Percentiles rank a stretch among this genome's conserved stretches.
These are phyloP conservation scores for Nemania diffusa DNA, from an alignment of 2,329 filamentous ascomycete species.

Conservation along the genomic window DNA sequence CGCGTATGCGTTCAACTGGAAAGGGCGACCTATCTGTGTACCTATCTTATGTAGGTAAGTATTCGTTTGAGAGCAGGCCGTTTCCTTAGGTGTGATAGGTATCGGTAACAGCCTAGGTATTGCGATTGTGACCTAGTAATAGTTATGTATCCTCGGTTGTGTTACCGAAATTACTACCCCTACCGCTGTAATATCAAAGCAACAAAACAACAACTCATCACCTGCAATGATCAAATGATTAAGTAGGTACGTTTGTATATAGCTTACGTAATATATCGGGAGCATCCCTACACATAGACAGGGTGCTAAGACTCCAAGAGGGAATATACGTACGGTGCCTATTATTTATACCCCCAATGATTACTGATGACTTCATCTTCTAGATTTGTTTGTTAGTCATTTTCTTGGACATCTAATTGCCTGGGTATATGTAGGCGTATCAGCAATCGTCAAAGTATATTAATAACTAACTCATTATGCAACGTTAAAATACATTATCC, in stretches of 20 bases:
- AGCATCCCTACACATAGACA: neutral
- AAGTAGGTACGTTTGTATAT: conserved; percentile 12
- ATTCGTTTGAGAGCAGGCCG: no score
- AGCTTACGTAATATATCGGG: conserved; percentile 14
- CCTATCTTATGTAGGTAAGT: neutral
- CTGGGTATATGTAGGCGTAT: neutral
- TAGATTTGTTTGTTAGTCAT: neutral
- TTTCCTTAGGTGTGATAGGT: neutral
- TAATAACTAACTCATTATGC: neutral
- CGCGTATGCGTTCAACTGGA: no score
- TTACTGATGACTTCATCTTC: neutral
- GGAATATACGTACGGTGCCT: neutral
- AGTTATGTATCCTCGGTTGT: neutral
- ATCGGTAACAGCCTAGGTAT: conserved; percentile 11
- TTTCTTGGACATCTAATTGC: neutral
- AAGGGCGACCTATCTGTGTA: no score
- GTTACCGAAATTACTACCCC: conserved; percentile 6
- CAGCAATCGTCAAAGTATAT: neutral
- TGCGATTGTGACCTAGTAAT: conserved; percentile 26
- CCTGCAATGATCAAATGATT: conserved; percentile 15
- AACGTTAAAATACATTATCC: no score
- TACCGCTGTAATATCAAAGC: neutral
- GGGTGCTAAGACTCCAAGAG: neutral
- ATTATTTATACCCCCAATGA: neutral
- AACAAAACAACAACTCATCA: conserved; percentile 17